Evolutionary conservation across 768 basidiomycete species (phyloP), one percentile per base, ranked within the genome.

Genomic region (Mycena galericulata): DNA sequence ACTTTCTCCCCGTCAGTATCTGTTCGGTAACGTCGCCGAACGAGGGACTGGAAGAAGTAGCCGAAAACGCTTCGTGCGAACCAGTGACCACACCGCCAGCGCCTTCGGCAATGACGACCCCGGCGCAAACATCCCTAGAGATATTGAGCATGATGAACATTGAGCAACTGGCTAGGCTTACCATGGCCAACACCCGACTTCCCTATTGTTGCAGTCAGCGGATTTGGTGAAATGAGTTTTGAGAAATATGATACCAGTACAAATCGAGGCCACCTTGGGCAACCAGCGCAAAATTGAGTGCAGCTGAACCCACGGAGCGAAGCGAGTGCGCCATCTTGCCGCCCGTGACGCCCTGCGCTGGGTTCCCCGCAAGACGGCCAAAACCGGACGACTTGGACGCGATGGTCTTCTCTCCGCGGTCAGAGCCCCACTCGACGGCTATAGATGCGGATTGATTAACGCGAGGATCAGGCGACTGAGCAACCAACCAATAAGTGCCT

Each of bases 361-460:
- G 87, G 67, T 96, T 87, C 1, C 92, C 94, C 2, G 93, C 91
- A 12, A 99, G 87, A 10, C 88, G 87, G 59, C 86, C 81, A 78
- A 94, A 97, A 11, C 93, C 92, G 27, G 79, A 79, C 0, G 85
- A 81, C 75, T 96, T 96, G 56, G 85, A 81, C 7, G 76, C 75
- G 41, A 95, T 85, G 12, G 85, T 81, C 11, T 80, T 81, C 14
- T 79, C 75, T 7, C 84, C 82, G 29, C 95, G 86, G 76, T 96
- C 94, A 3, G 92, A 90, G 41, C 95, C 96, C 93, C 94, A 98
- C 79, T 98, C 96, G 40, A 95, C 83, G 14, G 90, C 95, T 86
- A 81, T 36, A 12, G 12, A n/a, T 11, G 34, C 50, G 27, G 43
- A 46, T 41, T 72, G 63, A 11, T 43, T 43, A 29, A 69, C 54